Base-by-base conservation (phyloP, 495 filamentous ascomycete genomes). In the Parathielavia appendiculata region DNA sequence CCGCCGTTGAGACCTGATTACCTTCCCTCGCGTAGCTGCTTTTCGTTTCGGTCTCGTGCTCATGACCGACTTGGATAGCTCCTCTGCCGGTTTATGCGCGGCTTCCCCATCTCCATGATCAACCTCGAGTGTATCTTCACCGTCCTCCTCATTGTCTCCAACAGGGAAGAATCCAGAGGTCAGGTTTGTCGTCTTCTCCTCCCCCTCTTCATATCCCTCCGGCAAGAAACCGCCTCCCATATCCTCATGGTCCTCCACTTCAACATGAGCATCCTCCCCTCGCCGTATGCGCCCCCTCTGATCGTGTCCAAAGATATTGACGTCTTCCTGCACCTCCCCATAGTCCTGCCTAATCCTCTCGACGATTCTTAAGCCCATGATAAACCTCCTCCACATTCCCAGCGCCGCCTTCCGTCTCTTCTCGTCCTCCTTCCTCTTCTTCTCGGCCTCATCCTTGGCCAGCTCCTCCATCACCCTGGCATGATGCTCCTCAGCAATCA, bases 331-430 rank as follows among this genome's bases (percentile, higher is more conserved):
- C 0, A 76, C 61, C 39, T 77, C 62, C n/a, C 87, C 88, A 75
- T 96, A 95, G 50, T 96, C 90, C 53, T 86, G 81, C 40, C 79
- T 76, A 34, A 98, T 84, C 40, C 91, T 78, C 69, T 92, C 82
- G 36, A 87, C 77, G 61, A 97, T 91, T 41, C 90, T 79, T 71
- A 96, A 61, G 1, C 92, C 91, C 77, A 90, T 86, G 41, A 95
- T 56, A 59, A 96, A 90, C 69, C 88, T 95, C 51, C 86, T 80
- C 93, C 95, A 99, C 62, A 82, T 84, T 30, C 77, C 79, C 60
- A 97, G 64, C 17, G 87, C 87, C 20, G 77, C 76, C 63, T 87
- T 90, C 61, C 88, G 83, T 19, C 87, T 78, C 73, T 96, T 97
- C 44, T 85, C 84, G 65, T 92, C 83, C 69, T 95, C 91, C 61